Evolutionary conservation across 2,329 filamentous ascomycete species (phyloP).

Genomic region (Diplodia mutila): DNA sequence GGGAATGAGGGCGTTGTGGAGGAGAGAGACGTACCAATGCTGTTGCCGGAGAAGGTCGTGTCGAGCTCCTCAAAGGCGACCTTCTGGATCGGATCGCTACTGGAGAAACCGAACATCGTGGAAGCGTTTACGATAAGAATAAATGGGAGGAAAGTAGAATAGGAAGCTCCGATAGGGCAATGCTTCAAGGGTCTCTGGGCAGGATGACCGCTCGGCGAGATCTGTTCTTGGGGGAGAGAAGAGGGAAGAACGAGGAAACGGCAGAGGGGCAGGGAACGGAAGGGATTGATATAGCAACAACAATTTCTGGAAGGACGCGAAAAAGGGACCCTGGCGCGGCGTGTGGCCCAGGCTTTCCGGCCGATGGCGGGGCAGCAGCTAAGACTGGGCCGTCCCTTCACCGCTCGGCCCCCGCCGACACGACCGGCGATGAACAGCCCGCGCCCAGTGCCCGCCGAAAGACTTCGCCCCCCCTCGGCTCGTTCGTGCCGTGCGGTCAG

Average conservation of each 20-base stretch:
- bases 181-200: too few relatives aligned
- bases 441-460: not conserved
- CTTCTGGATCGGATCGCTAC: conserved; percentile 7
- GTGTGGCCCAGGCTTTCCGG: not conserved
- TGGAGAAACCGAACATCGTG: conserved; percentile 23
- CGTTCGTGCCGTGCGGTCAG: conserved; percentile 19
- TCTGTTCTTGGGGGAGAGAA: not conserved
- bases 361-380: conserved; percentile 13
- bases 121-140: not conserved
- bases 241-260: not conserved
- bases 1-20: not conserved
- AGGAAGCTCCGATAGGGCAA: too few relatives aligned
- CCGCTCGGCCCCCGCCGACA: conserved; percentile 17
- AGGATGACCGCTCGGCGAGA: not conserved
- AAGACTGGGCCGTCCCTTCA: not conserved
- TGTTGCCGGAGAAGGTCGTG: conserved; percentile 20
- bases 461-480: not conserved
- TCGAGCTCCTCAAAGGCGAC: conserved; percentile 15
- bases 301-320: not conserved
- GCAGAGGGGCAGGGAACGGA: not conserved
- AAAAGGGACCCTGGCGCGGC: not conserved
- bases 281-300: not conserved
- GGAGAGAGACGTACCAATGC: conserved; percentile 4
- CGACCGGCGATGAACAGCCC: not conserved
- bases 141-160: not conserved